phyloP scores from a whole-genome alignment of 768 basidiomycete genomes.

The Kwoniella pini region DNA sequence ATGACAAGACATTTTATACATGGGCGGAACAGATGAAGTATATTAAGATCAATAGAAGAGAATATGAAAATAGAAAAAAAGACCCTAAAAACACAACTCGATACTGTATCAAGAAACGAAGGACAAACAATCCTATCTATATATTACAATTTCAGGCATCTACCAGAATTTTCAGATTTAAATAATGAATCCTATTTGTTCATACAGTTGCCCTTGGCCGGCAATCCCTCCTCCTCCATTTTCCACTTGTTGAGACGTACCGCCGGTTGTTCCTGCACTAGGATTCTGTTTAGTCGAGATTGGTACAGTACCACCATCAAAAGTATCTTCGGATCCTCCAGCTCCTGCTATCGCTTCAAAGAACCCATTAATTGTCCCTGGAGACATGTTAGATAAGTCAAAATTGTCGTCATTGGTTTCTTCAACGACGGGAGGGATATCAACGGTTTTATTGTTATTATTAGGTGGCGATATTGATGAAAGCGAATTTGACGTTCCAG shows the following conservation, averaged over 20 bases:
- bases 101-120: too few species aligned
- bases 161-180: too few species aligned
- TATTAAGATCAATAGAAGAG: too few species aligned
- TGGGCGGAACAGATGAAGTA: too few species aligned
- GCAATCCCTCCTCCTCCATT: conserved; percentile 5
- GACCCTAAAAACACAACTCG: too few species aligned
- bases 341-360: conserved; percentile 8
- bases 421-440: background rate
- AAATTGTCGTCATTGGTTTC: background rate
- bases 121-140: too few species aligned
- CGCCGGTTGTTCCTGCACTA: too few species aligned
- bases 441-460: background rate
- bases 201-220: background rate
- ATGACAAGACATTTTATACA: too few species aligned
- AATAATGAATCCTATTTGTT: conserved; percentile 11
- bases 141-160: too few species aligned
- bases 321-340: background rate
- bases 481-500: background rate
- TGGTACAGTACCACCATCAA: background rate
- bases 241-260: background rate
- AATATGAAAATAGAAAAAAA: too few species aligned
- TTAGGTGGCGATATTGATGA: conserved; percentile 10
- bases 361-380: conserved; percentile 12
- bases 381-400: conserved; percentile 11
- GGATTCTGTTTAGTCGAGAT: background rate